Conservation (phyloP, 495 filamentous ascomycete species). For the Hypoxylon intermedium region DNA sequence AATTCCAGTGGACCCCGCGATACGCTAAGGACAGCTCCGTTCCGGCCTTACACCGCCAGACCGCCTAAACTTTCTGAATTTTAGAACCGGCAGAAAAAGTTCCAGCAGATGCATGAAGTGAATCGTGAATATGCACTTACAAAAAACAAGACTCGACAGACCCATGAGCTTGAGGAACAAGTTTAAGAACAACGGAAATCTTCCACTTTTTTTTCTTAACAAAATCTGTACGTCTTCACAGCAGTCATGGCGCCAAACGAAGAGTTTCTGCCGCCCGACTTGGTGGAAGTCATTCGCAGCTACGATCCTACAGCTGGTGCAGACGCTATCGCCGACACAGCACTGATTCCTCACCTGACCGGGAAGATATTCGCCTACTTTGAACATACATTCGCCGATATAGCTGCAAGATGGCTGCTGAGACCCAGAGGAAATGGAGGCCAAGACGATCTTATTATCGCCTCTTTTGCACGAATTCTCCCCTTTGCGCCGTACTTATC, state of each 20-base stretch:
- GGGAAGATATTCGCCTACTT: conserved; percentile 73
- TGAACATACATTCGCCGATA: conserved; percentile 75
- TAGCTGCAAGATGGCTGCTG: conserved; percentile 77
- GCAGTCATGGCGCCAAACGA: conserved; percentile 53
- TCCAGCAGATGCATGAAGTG: conserved; percentile 3
- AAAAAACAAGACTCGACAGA: too few species aligned
- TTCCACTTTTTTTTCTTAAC: conserved; percentile 22
- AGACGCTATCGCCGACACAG: conserved; percentile 67
- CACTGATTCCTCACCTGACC: conserved; percentile 70
- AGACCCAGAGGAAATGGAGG: conserved; percentile 38
- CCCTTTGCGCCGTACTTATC: conserved; percentile 78
- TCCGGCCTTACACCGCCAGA: conserved; percentile 31
- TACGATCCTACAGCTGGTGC: conserved; percentile 62
- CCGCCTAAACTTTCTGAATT: conserved; percentile 40
- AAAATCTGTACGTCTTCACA: conserved; percentile 31
- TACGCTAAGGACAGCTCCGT: conserved; percentile 13
- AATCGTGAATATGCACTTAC: neutral
- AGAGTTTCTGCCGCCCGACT: conserved; percentile 65
- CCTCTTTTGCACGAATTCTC: conserved; percentile 78
- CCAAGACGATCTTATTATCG: conserved; percentile 62
- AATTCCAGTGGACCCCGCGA: conserved; percentile 19
- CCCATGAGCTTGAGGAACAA: too few species aligned
- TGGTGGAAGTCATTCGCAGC: conserved; percentile 67
- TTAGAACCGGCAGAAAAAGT: conserved; percentile 42
- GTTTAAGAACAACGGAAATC: conserved; percentile 8